These are phyloP conservation scores for Eutypa lata DNA, from an alignment of 2,329 filamentous ascomycete species.

Conservation along the genomic window DNA sequence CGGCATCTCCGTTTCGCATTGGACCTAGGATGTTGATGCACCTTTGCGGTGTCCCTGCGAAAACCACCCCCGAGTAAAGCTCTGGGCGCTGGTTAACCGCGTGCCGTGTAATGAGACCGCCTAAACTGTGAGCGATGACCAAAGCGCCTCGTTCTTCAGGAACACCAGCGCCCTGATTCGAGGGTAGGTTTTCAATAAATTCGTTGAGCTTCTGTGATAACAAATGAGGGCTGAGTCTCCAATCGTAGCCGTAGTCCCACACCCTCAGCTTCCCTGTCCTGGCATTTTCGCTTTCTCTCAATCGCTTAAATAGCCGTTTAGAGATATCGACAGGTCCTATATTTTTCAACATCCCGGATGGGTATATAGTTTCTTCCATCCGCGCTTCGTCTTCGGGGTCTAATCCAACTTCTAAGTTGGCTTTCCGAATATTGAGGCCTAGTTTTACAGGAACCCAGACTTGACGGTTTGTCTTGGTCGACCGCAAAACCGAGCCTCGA, in stretches of 20 bases:
- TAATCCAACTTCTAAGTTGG: conserved; percentile 84
- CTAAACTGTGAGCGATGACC: conserved; percentile 83
- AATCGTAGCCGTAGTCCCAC: conserved; percentile 93
- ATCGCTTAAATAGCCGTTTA: conserved; percentile 72
- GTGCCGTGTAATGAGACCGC: conserved; percentile 83
- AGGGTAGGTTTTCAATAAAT: conserved; percentile 72
- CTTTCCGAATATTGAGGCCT: conserved; percentile 85
- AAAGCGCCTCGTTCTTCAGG: conserved; percentile 63
- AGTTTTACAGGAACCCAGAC: conserved; percentile 94
- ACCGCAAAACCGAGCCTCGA: conserved; percentile 83
- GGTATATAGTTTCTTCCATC: conserved; percentile 79
- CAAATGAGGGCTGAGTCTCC: conserved; percentile 79
- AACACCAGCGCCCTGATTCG: conserved; percentile 59
- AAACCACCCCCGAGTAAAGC: conserved; percentile 81
- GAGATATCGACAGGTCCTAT: conserved; percentile 92
- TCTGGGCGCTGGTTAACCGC: conserved; percentile 83
- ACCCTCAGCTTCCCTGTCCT: conserved; percentile 69
- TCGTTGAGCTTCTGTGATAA: conserved; percentile 68
- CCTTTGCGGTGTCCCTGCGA: conserved; percentile 78
- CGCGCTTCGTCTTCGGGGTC: conserved; percentile 76
- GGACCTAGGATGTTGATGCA: conserved; percentile 92
- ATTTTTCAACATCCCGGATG: conserved; percentile 85
- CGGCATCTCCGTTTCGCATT: conserved; percentile 86
- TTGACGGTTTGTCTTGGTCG: conserved; percentile 78
- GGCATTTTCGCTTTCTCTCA: conserved; percentile 72